Evolutionary conservation across 2,329 filamentous ascomycete genomes (phyloP).

Genomic region (Hymenoscyphus albidus): DNA sequence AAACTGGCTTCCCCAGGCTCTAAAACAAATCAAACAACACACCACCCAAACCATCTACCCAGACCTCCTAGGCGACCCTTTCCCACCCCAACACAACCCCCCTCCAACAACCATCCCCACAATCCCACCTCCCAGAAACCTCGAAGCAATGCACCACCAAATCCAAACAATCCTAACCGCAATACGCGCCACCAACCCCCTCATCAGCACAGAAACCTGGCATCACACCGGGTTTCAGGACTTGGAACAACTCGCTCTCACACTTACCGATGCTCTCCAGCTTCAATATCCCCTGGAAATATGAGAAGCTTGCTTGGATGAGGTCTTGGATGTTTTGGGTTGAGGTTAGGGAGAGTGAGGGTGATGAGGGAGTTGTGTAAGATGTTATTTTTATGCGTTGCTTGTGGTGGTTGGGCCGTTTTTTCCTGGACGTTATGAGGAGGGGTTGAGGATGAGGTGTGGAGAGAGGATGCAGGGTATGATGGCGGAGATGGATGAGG

Average conservation of each 20-base stretch:
- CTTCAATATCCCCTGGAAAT: slow-evolving; percentile 12
- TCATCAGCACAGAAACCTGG: slow-evolving; percentile 14
- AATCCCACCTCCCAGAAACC: neutral
- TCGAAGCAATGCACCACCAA: slow-evolving; percentile 3
- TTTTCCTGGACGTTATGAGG: slow-evolving; percentile 17
- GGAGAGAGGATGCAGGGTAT: slow-evolving; percentile 11
- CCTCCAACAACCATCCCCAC: neutral
- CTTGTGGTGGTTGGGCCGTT: slow-evolving; percentile 17
- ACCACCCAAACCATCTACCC: slow-evolving; percentile 13
- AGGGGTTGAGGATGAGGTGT: slow-evolving; percentile 7
- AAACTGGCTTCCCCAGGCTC: slow-evolving; percentile 1
- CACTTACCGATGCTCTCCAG: slow-evolving; percentile 8
- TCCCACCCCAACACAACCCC: slow-evolving; percentile 13
- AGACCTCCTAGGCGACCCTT: slow-evolving; percentile 9
- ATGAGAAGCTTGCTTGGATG: slow-evolving; percentile 17
- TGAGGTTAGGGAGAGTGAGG: slow-evolving; percentile 11
- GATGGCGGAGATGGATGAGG: neutral
- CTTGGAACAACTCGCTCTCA: slow-evolving; percentile 15
- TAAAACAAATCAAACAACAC: slow-evolving; percentile 13
- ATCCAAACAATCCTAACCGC: slow-evolving; percentile 9
- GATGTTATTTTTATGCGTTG: slow-evolving; percentile 18
- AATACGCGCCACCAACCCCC: neutral
- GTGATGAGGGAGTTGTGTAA: slow-evolving; percentile 11
- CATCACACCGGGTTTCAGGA: slow-evolving; percentile 14
- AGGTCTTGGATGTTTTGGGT: slow-evolving; percentile 26